phyloP scores from a whole-genome alignment of 139 green algal species.

The Tetraselmis striata region DNA sequence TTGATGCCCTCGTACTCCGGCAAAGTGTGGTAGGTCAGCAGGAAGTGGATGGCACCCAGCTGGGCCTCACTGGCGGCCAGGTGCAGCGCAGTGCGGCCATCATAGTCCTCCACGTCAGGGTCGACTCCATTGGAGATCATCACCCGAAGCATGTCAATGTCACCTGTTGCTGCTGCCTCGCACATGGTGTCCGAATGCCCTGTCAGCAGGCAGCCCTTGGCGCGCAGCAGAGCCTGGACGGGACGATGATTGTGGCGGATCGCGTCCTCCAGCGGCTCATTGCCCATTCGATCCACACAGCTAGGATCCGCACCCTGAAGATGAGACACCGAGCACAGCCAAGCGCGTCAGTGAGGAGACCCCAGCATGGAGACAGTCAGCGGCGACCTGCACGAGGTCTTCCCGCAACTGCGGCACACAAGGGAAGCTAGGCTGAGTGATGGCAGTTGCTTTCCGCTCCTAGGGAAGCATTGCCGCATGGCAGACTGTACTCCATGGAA shows the following conservation, averaged over 20 bases:
- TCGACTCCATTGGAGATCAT: slow-evolving; percentile 19
- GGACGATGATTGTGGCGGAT: slow-evolving; percentile 15
- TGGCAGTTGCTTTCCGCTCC: too few species aligned
- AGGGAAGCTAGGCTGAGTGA: too few species aligned
- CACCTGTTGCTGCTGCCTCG: slow-evolving; percentile 18
- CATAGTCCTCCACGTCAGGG: slow-evolving; percentile 20
- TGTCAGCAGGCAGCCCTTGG: slow-evolving; percentile 4
- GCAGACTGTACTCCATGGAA: too few species aligned
- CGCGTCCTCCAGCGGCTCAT: too few species aligned
- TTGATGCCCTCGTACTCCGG: background rate
- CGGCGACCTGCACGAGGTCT: too few species aligned
- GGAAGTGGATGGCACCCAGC: slow-evolving; percentile 21
- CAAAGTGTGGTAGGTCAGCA: background rate
- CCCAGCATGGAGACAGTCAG: too few species aligned
- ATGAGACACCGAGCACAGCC: too few species aligned
- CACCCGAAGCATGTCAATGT: slow-evolving; percentile 15
- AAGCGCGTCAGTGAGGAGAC: too few species aligned
- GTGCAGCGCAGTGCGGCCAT: slow-evolving; percentile 29
- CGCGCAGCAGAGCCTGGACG: slow-evolving; percentile 14
- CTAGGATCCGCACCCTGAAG: background rate
- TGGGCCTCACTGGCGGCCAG: slow-evolving; percentile 24
- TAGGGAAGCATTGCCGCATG: too few species aligned
- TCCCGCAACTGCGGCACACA: too few species aligned
- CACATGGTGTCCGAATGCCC: slow-evolving; percentile 16
- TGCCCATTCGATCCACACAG: too few species aligned